These are phyloP conservation scores for Raphidocelis subcapitata DNA, from an alignment of 139 green algal genomes.

Conservation along the genomic window DNA sequence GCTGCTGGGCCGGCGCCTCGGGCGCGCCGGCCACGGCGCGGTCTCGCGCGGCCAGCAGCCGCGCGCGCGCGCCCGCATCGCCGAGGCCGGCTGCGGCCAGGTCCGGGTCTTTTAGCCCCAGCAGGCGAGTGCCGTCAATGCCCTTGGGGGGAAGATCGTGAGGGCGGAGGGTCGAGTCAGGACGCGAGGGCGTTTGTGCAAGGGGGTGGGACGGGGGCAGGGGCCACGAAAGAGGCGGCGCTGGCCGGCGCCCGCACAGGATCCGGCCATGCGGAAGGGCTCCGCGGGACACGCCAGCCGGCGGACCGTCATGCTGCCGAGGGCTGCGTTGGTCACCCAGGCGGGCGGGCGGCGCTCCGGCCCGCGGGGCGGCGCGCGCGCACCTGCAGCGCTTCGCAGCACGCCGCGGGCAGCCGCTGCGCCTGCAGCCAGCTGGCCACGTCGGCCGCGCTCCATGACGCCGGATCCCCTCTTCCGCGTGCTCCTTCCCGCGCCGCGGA, in stretches of 20 bases:
- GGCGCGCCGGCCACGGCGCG: not conserved
- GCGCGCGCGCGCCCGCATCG: conserved; percentile 11
- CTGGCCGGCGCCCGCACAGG: too few relatives aligned
- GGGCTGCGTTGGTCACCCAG: too few relatives aligned
- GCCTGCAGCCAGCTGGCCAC: conserved; percentile 9
- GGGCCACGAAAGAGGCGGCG: too few relatives aligned
- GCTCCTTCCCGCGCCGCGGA: too few relatives aligned
- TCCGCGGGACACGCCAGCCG: too few relatives aligned
- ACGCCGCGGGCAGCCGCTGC: conserved; percentile 9
- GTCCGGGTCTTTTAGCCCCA: conserved; percentile 10
- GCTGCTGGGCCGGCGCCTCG: not conserved
- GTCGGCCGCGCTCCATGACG: conserved; percentile 4
- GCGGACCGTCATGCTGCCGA: not conserved
- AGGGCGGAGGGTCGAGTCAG: not conserved
- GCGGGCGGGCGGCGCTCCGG: too few relatives aligned
- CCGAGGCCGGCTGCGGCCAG: conserved; percentile 11
- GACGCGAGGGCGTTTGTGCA: not conserved
- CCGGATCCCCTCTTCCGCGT: not conserved
- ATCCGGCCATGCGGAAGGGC: too few relatives aligned
- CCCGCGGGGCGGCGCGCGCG: not conserved
- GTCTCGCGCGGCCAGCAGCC: not conserved
- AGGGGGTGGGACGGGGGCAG: too few relatives aligned
- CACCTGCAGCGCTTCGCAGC: conserved; percentile 8
- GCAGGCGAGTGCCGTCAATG: conserved; percentile 4
- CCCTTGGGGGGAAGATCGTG: not conserved